These are phyloP conservation scores for Helenozyma baotianmanensis DNA, from an alignment of 805 yeast species.

Conservation along the genomic window DNA sequence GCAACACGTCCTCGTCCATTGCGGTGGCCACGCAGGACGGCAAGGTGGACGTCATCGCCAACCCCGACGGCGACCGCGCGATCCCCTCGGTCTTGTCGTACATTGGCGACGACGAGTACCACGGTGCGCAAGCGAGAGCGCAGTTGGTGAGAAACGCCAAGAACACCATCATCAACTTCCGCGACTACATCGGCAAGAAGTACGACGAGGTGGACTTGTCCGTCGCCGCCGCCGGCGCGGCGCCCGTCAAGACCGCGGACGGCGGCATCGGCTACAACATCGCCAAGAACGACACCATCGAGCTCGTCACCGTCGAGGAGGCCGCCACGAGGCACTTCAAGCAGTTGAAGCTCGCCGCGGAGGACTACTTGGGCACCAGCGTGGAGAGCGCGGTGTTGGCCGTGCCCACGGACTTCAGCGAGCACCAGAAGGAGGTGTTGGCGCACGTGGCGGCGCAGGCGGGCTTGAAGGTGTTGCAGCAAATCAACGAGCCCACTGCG, in stretches of 20 bases:
- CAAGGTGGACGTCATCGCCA: conserved; percentile 93
- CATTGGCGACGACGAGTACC: conserved; percentile 93
- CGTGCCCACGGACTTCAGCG: conserved; percentile 84
- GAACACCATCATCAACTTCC: conserved; percentile 84
- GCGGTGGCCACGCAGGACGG: conserved; percentile 85
- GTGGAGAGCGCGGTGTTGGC: conserved; percentile 83
- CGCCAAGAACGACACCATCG: conserved; percentile 43
- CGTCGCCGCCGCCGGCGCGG: conserved; percentile 56
- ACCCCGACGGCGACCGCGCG: conserved; percentile 97
- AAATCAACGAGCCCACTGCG: conserved; percentile 88
- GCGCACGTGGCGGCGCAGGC: conserved; percentile 59
- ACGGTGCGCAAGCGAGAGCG: conserved; percentile 92
- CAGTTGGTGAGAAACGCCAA: conserved; percentile 87
- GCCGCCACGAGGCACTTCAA: conserved; percentile 78
- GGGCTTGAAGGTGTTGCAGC: conserved; percentile 77
- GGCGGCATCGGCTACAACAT: conserved; percentile 71
- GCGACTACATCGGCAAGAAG: conserved; percentile 83
- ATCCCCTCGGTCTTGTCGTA: conserved; percentile 91
- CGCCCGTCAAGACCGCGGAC: conserved; percentile 46
- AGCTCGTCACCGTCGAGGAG: conserved; percentile 67
- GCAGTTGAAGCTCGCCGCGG: conserved; percentile 83
- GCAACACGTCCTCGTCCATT: conserved; percentile 92
- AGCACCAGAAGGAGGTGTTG: conserved; percentile 64
- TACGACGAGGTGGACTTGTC: conserved; percentile 68
- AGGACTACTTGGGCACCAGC: conserved; percentile 79